Percentiles rank a stretch among this genome's conserved stretches.
Evolutionary conservation across 352 stramenopile species (phyloP).

Genomic region (Phytophthora constricta): DNA sequence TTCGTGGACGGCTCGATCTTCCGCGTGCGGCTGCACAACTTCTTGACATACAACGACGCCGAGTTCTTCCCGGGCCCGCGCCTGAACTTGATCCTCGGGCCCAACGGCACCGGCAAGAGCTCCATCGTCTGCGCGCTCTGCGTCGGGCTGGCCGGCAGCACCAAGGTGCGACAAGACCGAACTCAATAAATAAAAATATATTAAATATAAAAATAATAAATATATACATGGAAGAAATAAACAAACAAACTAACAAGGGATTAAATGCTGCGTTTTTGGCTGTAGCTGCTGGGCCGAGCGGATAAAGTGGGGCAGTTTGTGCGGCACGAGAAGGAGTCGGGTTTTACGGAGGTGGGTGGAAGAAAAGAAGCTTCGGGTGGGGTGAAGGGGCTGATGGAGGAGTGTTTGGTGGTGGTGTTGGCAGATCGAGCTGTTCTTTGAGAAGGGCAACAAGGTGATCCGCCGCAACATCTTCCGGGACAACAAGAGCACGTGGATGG

Average conservation of each 20-base stretch:
- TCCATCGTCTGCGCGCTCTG: constrained; percentile 98
- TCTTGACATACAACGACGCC: constrained; percentile 93
- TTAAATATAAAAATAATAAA: neutral
- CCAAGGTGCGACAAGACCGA: constrained; percentile 67
- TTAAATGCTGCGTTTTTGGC: neutral
- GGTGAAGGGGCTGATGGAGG: too few species aligned
- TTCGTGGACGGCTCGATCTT: constrained; percentile 90
- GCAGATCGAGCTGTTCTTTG: constrained; percentile 95
- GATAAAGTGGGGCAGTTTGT: constrained; percentile 94
- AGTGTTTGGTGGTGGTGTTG: constrained; percentile 4
- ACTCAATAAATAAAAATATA: neutral
- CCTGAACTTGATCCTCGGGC: constrained; percentile 98
- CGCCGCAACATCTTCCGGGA: constrained; percentile 92
- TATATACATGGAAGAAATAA: too few species aligned
- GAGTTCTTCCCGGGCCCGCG: constrained; percentile 92
- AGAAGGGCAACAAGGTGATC: constrained; percentile 81
- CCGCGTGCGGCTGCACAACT: constrained; percentile 94
- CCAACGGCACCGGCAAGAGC: constrained; percentile 96
- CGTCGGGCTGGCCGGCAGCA: constrained; percentile 95
- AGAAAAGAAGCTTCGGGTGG: too few species aligned
- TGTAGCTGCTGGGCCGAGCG: constrained; percentile 92
- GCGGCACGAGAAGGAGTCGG: constrained; percentile 83
- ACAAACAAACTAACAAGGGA: neutral
- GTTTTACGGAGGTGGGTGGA: constrained; percentile 72
- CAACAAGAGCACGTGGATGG: constrained; percentile 85